Percentiles rank a stretch among this genome's conserved stretches.
phyloP scores from a whole-genome alignment of 768 basidiomycete species.

The Cubamyces lactineus region DNA sequence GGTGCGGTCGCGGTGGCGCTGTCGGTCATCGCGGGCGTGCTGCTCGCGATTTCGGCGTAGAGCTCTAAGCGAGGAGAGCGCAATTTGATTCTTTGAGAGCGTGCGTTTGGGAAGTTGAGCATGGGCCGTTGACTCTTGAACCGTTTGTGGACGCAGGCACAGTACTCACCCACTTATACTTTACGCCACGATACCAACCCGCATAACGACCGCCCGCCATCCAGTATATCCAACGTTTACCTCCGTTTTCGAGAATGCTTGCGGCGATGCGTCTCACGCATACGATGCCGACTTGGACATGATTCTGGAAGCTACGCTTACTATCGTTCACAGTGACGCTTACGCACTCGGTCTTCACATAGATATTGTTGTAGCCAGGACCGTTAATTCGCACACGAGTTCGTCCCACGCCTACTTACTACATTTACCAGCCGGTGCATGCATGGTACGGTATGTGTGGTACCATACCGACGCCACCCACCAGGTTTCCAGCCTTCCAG shows the following conservation, averaged over 20 bases:
- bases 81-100: neutral
- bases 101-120: neutral
- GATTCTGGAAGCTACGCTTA: neutral
- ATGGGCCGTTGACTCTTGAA: neutral
- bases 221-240: too few relatives aligned
- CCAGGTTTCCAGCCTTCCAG: too few relatives aligned
- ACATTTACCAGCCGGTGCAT: too few relatives aligned
- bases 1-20: slow-evolving; percentile 8
- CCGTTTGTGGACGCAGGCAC: too few relatives aligned
- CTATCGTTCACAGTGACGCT: neutral
- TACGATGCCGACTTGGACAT: neutral
- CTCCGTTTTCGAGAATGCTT: too few relatives aligned
- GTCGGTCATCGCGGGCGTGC: slow-evolving; percentile 5
- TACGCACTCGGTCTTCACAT: neutral
- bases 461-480: too few relatives aligned
- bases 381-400: too few relatives aligned
- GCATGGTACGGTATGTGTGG: too few relatives aligned
- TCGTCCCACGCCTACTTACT: too few relatives aligned
- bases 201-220: neutral
- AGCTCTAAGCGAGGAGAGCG: neutral
- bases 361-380: too few relatives aligned
- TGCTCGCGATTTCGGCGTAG: neutral
- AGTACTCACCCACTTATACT: neutral
- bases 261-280: neutral
- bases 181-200: neutral